phyloP scores from a whole-genome alignment of 768 basidiomycete genomes.

The Mycena epipterygia region DNA sequence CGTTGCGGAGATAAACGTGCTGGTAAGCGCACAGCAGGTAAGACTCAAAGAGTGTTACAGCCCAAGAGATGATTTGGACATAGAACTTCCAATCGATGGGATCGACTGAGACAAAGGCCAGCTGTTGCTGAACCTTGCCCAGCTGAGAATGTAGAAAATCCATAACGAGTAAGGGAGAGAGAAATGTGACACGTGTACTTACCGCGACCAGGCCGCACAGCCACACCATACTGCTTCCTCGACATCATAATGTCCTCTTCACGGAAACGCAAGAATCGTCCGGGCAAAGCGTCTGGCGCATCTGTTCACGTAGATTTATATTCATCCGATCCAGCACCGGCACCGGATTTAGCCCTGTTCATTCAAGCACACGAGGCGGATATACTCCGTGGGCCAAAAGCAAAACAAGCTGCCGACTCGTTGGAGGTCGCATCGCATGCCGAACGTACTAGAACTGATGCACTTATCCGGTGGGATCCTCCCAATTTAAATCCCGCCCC shows the following conservation, averaged over 20 bases:
- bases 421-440: constrained; percentile 29
- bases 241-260: constrained; percentile 8
- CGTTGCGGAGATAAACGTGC: constrained; percentile 2
- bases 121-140: constrained; percentile 65
- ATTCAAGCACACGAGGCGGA: constrained; percentile 86
- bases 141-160: constrained; percentile 74
- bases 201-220: not conserved
- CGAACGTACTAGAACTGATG: constrained; percentile 18
- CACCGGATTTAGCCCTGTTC: constrained; percentile 53
- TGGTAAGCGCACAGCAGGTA: constrained; percentile 76
- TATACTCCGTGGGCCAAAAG: constrained; percentile 67
- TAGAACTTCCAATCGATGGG: constrained; percentile 86
- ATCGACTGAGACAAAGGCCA: constrained; percentile 81
- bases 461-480: constrained; percentile 43
- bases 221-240: not conserved
- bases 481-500: not conserved
- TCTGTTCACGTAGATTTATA: too few relatives aligned
- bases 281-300: not conserved
- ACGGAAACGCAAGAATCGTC: constrained; percentile 33
- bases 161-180: constrained; percentile 50
- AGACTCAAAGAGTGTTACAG: constrained; percentile 86
- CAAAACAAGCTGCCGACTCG: constrained; percentile 49
- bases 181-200: constrained; percentile 20
- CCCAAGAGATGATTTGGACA: constrained; percentile 84
- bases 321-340: not conserved